Base-by-base conservation (phyloP, 1,139 yeast genomes). In the Kodamaea arcana region DNA sequence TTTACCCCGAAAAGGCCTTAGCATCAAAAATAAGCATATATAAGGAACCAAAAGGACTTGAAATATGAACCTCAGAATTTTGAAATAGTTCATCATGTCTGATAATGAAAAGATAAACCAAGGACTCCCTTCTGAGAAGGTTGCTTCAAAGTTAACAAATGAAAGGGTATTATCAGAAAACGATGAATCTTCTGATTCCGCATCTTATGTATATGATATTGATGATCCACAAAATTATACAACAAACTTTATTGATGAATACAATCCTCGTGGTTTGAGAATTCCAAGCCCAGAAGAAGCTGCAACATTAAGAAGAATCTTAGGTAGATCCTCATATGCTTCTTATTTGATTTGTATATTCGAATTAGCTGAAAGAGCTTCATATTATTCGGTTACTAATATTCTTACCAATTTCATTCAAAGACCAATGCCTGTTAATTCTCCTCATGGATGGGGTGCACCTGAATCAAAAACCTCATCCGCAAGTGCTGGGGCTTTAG, bases 381-480 rank as follows among this genome's bases (percentile, higher is more conserved):
- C 92, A n/a, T 85, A 80, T 67, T 85, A 84, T 51, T 94, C 94
- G 52, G 66, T 83, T 39, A 69, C 81, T 32, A 82, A 85, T 41
- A 83, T 86, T 15, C 78, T 84, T 64, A 83, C 79, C 58, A 84
- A 85, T 62, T 84, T 83, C 57, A 80, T 83, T 79, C 87, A 82
- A 58, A 56, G 69, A 42, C 54, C 60, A 22, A 39, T 50, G 31
- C 72, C 72, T 15, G 41, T 55, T 35, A 69, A 62, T 38, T 62
- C 63, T 30, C 78, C 77, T 28, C 45, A 43, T 20, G 45, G 44
- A 2, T 43, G 46, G 46, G 49, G 49, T 39, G 47, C 47, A 15
- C 48, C 50, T 23, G 30, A 24, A 20, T 30, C 33, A 8, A 33
- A 34, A 11, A 30, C 35, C 10, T 36, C 47, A 4, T 37, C 41